Evolutionary conservation across 2,329 filamentous ascomycete genomes (phyloP), one percentile per base, ranked within the genome.

Genomic region (Fusarium tanahbumbuense): DNA sequence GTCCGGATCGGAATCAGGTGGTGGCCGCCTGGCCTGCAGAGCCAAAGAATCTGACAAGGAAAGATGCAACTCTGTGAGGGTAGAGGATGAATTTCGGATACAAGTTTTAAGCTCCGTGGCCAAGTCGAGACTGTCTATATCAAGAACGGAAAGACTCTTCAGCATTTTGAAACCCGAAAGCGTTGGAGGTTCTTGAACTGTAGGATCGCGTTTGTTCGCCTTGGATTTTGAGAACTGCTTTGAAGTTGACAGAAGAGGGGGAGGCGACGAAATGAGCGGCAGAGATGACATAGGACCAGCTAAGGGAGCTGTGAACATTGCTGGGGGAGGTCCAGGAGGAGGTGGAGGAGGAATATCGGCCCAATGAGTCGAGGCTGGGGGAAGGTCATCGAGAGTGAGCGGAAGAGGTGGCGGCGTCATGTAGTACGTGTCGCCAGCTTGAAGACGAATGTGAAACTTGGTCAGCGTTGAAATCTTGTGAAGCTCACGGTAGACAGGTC

Each of bases 121-220:
- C 32, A 87, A 80, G 34, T 89, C 86, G 7, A 89, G 79, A 28
- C 79, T 83, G 63, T 91, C 88, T 55, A 91, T 89, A 66, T 91
- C 88, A 34, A 91, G 79, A 9, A 91, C 79, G 6, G 83, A 79
- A 16, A 91, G 78, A 7, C 75, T 83, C 67, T 83, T 85, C 16
- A 91, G 79, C 40, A 83, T 82, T 50, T 81, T 85, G 78, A 91
- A 90, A 0, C 84, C 86, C 1, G 86, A 87, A 8, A 91, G 75
- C 0, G 86, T 89, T 3, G 84, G 81, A 4, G 86, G 85, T 13
- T 84, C 81, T n/a, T 79, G 78, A 7, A 71, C 47, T 11, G 62
- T 32, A 25, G 70, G 41, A 10, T 71, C 50, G 45, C 79, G 81
- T 71, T 81, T 82, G 44, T 75, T 69, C 2, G 62, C 12, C 59